Percentiles rank a stretch among this genome's conserved stretches.
Evolutionary conservation across 805 yeast species (phyloP).

Genomic region (Candida endomychidarum): DNA sequence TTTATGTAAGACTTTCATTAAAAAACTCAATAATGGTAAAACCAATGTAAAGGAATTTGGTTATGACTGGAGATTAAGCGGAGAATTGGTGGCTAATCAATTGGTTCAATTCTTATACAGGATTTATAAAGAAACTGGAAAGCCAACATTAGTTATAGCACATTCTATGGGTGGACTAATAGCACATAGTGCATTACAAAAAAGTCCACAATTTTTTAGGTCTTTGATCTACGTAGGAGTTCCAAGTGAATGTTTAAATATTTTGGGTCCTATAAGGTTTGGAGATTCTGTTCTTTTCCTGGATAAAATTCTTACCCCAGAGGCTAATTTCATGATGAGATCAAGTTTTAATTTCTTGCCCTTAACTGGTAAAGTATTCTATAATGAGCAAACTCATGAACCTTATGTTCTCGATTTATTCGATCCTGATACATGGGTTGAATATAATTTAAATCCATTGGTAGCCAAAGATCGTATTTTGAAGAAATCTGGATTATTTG

Average conservation of each 20-base stretch:
- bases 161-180: slow-evolving; percentile 95
- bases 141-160: slow-evolving; percentile 70
- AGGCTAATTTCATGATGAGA: slow-evolving; percentile 86
- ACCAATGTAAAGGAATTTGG: slow-evolving; percentile 72
- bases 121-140: slow-evolving; percentile 49
- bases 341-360: slow-evolving; percentile 81
- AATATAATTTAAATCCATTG: slow-evolving; percentile 72
- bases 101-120: slow-evolving; percentile 48
- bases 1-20: slow-evolving; percentile 60
- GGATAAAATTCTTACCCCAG: slow-evolving; percentile 72
- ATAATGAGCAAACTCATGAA: slow-evolving; percentile 58
- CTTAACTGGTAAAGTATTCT: slow-evolving; percentile 68
- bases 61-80: slow-evolving; percentile 90
- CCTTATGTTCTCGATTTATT: slow-evolving; percentile 70
- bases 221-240: slow-evolving; percentile 81
- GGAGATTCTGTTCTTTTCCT: slow-evolving; percentile 80
- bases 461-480: slow-evolving; percentile 43
- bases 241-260: slow-evolving; percentile 82
- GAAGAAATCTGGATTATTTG: slow-evolving; percentile 13
- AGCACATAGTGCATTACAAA: slow-evolving; percentile 75
- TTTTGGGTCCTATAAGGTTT: slow-evolving; percentile 78
- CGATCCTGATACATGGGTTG: slow-evolving; percentile 77
- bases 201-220: slow-evolving; percentile 64
- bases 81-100: slow-evolving; percentile 52
- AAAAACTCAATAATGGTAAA: slow-evolving; percentile 55